Conservation (phyloP, 2,329 filamentous ascomycete genomes). For the Ilyonectria sp. region DNA sequence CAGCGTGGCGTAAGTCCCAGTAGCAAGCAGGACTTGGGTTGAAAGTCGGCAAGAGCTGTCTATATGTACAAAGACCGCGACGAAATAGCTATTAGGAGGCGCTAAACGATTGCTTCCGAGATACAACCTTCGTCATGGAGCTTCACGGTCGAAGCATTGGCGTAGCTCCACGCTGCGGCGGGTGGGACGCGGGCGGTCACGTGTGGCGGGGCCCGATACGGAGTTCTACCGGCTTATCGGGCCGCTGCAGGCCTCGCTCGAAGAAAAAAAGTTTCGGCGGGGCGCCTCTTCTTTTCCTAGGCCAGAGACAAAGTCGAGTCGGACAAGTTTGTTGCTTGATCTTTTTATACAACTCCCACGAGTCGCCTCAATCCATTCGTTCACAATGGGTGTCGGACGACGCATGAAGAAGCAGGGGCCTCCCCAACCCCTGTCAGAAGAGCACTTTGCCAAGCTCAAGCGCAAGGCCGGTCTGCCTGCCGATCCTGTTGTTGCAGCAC, state of each 20-base stretch:
- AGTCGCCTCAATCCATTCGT: constrained; percentile 35
- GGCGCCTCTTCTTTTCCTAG: constrained; percentile 48
- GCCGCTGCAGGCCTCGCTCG: constrained; percentile 44
- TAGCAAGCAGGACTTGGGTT: neutral
- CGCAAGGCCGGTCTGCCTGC: constrained; percentile 84
- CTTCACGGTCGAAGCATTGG: constrained; percentile 24
- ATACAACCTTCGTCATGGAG: constrained; percentile 39
- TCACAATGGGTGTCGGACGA: constrained; percentile 87
- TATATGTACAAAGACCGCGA: neutral
- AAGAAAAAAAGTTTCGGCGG: constrained; percentile 59
- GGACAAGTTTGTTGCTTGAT: constrained; percentile 36
- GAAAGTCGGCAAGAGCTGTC: neutral
- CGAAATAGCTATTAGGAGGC: constrained; percentile 1
- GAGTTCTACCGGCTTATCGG: constrained; percentile 53
- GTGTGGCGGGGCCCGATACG: constrained; percentile 48
- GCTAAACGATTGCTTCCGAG: constrained; percentile 10
- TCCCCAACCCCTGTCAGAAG: constrained; percentile 86
- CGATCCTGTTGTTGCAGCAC: constrained; percentile 69
- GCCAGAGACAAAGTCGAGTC: constrained; percentile 38
- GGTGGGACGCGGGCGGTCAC: constrained; percentile 38
- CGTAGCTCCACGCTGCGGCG: constrained; percentile 33
- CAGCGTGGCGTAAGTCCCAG: neutral
- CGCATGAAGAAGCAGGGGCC: constrained; percentile 97
- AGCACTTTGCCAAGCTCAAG: constrained; percentile 84
- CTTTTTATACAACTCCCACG: constrained; percentile 28